Conservation (phyloP, 257 asterid species). For the Prunella vulgaris region DNA sequence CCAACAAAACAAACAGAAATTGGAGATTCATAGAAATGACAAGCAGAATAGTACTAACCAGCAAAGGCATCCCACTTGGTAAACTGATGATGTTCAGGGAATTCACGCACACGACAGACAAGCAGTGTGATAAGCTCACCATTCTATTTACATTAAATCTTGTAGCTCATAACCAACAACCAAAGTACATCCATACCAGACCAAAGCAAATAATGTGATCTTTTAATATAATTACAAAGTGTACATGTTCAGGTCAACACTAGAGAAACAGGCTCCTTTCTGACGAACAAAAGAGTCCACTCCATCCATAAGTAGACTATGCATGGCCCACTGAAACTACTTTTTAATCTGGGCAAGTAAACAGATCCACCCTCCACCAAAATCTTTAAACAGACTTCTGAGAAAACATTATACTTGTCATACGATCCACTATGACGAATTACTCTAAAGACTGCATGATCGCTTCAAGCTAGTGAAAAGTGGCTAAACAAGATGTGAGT, state of each 20-base stretch:
- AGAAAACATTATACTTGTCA: constrained; percentile 3
- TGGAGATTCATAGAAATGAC: constrained; percentile 17
- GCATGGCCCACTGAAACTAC: constrained; percentile 10
- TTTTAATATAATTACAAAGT: constrained; percentile 4
- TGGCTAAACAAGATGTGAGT: constrained; percentile 12
- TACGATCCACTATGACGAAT: constrained; percentile 10
- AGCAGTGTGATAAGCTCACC: constrained; percentile 17
- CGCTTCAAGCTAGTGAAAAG: constrained; percentile 20
- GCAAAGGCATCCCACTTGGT: constrained; percentile 10
- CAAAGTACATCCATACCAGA: constrained; percentile 25
- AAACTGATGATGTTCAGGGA: constrained; percentile 7
- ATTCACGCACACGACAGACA: constrained; percentile 20
- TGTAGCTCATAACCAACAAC: constrained; percentile 19
- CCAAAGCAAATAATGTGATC: constrained; percentile 11
- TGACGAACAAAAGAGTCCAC: not conserved
- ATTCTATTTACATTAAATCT: constrained; percentile 5
- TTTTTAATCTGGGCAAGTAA: constrained; percentile 6
- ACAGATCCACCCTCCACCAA: constrained; percentile 14
- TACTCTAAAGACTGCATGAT: not conserved
- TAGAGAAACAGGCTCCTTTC: constrained; percentile 12
- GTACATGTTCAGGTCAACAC: constrained; percentile 17
- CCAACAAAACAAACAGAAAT: constrained; percentile 27
- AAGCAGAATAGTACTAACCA: constrained; percentile 12
- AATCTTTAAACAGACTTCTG: constrained; percentile 14
- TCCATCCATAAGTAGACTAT: constrained; percentile 8